phyloP scores from a whole-genome alignment of 176 grass and related monocot species.

The Panicum miliaceum region DNA sequence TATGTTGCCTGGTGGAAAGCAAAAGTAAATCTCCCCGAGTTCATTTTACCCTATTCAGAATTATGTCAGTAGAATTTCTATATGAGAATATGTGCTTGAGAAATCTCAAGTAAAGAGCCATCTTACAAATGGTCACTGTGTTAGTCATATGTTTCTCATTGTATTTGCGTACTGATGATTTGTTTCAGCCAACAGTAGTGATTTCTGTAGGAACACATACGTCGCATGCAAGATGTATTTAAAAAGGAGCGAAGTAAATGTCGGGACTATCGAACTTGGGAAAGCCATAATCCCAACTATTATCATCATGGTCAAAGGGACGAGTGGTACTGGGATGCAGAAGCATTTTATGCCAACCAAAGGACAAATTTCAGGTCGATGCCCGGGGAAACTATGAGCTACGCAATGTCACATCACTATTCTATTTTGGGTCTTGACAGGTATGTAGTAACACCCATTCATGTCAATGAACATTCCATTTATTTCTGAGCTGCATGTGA shows the following conservation, averaged over 20 bases:
- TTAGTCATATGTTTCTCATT: not conserved
- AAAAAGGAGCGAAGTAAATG: slow-evolving; percentile 75
- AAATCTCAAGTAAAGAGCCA: not conserved
- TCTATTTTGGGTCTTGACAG: slow-evolving; percentile 76
- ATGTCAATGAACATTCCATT: not conserved
- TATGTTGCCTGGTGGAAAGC: not conserved
- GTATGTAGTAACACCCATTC: slow-evolving; percentile 30
- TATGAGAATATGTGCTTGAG: not conserved
- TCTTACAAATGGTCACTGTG: not conserved
- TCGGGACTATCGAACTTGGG: slow-evolving; percentile 54
- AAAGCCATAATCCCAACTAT: slow-evolving; percentile 44
- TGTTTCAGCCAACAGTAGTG: slow-evolving; percentile 49
- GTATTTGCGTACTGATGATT: not conserved
- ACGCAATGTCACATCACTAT: slow-evolving; percentile 71
- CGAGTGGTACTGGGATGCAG: slow-evolving; percentile 67
- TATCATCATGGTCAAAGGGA: slow-evolving; percentile 66
- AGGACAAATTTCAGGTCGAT: slow-evolving; percentile 60
- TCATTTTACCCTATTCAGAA: not conserved
- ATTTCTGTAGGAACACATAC: slow-evolving; percentile 71
- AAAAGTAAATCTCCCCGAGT: not conserved
- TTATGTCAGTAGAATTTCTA: not conserved
- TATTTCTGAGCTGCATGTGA: not conserved
- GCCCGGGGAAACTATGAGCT: slow-evolving; percentile 41
- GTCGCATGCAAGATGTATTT: slow-evolving; percentile 71
- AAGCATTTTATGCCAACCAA: slow-evolving; percentile 62